Conservation (phyloP, 306 rosid genomes). For the Lotus japonicus region DNA sequence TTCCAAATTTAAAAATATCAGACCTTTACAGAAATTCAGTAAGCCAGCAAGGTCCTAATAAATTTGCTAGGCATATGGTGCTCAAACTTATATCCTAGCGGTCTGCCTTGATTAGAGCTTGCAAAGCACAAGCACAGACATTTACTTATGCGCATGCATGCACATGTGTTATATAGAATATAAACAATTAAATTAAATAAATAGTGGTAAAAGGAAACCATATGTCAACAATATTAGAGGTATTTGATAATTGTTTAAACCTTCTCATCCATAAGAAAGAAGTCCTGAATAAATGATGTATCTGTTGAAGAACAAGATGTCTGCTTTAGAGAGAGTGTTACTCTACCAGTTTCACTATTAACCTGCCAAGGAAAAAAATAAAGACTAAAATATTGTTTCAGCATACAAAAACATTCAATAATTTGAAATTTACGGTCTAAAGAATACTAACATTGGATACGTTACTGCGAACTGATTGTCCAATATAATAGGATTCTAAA, state of each 20-base stretch:
- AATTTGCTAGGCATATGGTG: neutral
- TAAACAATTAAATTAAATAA: neutral
- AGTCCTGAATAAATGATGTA: conserved; percentile 76
- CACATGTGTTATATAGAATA: neutral
- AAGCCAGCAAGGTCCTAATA: neutral
- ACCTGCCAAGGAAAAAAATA: conserved; percentile 37
- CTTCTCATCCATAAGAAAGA: conserved; percentile 74
- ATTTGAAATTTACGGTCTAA: neutral
- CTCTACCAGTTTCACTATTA: conserved; percentile 53
- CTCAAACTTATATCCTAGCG: neutral
- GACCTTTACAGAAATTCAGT: neutral
- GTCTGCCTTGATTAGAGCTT: neutral
- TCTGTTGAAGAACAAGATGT: conserved; percentile 70
- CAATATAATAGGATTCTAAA: conserved; percentile 66
- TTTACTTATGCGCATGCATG: neutral
- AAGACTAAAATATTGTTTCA: neutral
- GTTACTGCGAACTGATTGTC: conserved; percentile 88
- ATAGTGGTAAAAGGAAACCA: neutral
- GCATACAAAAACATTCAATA: neutral
- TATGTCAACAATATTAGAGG: neutral
- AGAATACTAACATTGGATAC: conserved; percentile 63
- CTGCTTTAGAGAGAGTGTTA: conserved; percentile 75
- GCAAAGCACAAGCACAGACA: neutral
- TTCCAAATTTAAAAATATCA: neutral
- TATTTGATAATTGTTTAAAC: conserved; percentile 24